Conservation (phyloP, 495 filamentous ascomycete genomes). For the Cryomyces antarcticus region DNA sequence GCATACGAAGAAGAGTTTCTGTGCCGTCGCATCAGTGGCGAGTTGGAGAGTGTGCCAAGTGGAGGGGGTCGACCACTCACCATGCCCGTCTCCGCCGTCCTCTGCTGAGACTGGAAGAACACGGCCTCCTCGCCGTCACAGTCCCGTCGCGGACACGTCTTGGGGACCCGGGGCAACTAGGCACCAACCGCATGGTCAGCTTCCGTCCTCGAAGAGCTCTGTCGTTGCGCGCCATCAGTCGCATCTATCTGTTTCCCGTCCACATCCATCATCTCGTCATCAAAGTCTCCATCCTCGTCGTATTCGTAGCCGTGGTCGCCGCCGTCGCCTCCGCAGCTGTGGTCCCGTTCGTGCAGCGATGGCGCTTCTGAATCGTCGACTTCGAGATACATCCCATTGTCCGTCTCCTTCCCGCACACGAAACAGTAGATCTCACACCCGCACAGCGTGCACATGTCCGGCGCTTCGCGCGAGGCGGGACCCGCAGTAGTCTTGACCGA, state of each 20-base stretch:
- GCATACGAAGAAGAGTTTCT: conserved; percentile 98
- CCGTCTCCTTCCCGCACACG: conserved; percentile 21
- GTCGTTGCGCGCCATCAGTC: no score
- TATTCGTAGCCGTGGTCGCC: neutral
- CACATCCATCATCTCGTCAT: neutral
- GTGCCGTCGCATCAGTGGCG: neutral
- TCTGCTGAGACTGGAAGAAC: conserved; percentile 96
- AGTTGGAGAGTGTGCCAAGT: neutral
- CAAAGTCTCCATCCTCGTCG: neutral
- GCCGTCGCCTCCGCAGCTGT: neutral
- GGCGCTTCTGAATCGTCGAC: conserved; percentile 11
- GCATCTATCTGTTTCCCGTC: neutral
- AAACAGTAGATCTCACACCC: conserved; percentile 30
- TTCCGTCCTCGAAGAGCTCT: no score
- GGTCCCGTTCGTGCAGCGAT: neutral
- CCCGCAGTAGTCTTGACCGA: conserved; percentile 1
- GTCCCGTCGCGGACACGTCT: conserved; percentile 44
- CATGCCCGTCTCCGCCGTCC: conserved; percentile 94
- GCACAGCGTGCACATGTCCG: conserved; percentile 30
- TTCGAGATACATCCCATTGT: conserved; percentile 13
- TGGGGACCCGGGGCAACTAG: conserved; percentile 56
- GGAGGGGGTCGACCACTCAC: conserved; percentile 27
- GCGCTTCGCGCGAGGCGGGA: neutral
- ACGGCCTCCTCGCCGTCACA: conserved; percentile 78
- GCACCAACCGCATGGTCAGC: neutral